Conservation (phyloP, 306 rosid genomes). For the Calophaca sinica region DNA sequence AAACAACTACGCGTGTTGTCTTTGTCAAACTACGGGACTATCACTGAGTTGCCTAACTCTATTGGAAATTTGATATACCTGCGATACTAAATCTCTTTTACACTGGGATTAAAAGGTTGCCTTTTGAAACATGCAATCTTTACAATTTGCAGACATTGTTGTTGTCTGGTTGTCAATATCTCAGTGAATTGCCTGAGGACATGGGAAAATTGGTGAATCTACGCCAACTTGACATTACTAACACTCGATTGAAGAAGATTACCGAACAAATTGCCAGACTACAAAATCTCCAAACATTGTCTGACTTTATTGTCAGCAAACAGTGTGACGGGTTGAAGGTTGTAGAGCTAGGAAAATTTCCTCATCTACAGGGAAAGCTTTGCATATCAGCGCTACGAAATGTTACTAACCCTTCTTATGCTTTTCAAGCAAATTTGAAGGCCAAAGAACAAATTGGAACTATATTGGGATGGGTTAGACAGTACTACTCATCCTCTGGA, state of each 20-base stretch:
- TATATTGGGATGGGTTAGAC: background rate
- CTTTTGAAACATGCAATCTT: constrained; percentile 1
- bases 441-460: background rate
- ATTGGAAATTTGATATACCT: constrained; percentile 35
- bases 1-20: constrained; percentile 38
- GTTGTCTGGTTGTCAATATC: constrained; percentile 3
- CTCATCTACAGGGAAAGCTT: constrained; percentile 20
- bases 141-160: constrained; percentile 45
- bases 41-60: constrained; percentile 10
- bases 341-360: constrained; percentile 7
- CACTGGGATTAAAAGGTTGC: constrained; percentile 1
- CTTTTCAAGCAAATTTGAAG: background rate
- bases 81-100: constrained; percentile 12
- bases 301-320: constrained; percentile 22
- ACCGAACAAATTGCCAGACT: constrained; percentile 5
- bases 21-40: background rate
- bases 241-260: constrained; percentile 12
- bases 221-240: background rate
- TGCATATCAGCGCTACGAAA: constrained; percentile 25
- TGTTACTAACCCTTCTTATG: constrained; percentile 5
- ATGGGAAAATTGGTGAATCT: constrained; percentile 6
- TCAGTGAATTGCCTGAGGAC: background rate
- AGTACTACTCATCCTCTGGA: too few species aligned
- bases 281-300: constrained; percentile 13
- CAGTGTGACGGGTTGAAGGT: background rate